Evolutionary conservation across 2,329 filamentous ascomycete species (phyloP), one percentile per base, ranked within the genome.

Genomic region (Cadophora gregata): DNA sequence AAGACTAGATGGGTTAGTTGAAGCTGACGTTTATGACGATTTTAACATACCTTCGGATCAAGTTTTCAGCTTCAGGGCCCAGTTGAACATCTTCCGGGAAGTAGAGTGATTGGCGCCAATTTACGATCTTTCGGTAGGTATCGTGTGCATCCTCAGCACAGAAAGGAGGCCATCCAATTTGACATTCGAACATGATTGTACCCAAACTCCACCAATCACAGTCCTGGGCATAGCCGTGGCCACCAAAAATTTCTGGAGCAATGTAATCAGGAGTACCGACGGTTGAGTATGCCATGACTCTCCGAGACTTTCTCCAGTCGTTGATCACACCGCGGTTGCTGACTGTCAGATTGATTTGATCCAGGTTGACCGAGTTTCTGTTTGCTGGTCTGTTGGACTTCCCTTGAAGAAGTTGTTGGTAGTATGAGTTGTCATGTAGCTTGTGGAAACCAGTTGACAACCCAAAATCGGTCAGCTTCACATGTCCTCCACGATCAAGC

Each of bases 121-220:
- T 97, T 75, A 99, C 93, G 79, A 99, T 99, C 86, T 99, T 99
- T 73, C 95, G 91, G 81, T 99, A 99, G 1, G 96, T 98, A 79
- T 98, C 96, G 77, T 97, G 95, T 68, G 93, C 92, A 78, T 98
- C 95, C 79, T 99, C 96, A 24, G 96, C 95, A 79, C 96, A 99
- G 86, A 99, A 99, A 33, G 96, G 96, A 64, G 96, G 96, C 96
- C 96, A 99, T 75, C 96, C 96, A 69, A 99, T 93, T 73, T 99
- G 85, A 80, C 96, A 99, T 81, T 99, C 96, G 76, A 98, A 99
- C 96, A 99, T 98, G 81, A 99, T 99, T 53, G 96, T 97, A 62
- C 96, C 96, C 59, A 99, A 86, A 25, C 93, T 97, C 96, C 96
- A 99, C 96, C 96, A 99, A 83, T 99, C 96, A 79, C 96, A 99